Conservation (phyloP, 768 basidiomycete genomes). For the Amanita brunnescens region DNA sequence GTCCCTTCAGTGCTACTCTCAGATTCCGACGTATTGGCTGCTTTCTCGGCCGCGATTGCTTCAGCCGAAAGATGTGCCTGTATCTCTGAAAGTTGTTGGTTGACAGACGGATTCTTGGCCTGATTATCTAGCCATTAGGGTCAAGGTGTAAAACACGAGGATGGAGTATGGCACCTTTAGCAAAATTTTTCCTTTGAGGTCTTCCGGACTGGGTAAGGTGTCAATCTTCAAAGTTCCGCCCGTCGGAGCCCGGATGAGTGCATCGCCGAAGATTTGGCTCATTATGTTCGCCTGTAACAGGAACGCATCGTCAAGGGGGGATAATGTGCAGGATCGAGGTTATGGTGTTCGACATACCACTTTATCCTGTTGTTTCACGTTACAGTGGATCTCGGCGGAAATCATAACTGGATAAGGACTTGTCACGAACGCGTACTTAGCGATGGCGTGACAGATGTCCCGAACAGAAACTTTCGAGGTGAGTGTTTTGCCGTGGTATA, state of each 20-base stretch:
- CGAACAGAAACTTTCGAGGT: constrained; percentile 80
- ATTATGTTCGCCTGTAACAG: constrained; percentile 27
- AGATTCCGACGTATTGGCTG: constrained; percentile 25
- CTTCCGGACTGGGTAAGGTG: constrained; percentile 78
- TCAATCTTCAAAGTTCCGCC: constrained; percentile 39
- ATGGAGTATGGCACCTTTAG: constrained; percentile 52
- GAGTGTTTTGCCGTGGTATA: constrained; percentile 92
- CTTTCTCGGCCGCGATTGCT: background rate
- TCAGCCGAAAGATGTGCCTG: constrained; percentile 1
- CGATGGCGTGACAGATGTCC: constrained; percentile 78
- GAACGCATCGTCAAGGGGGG: background rate
- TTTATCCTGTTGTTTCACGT: constrained; percentile 44
- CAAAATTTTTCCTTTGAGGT: constrained; percentile 70
- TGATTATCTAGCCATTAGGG: constrained; percentile 15
- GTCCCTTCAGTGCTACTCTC: constrained; percentile 14
- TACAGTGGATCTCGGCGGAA: constrained; percentile 93
- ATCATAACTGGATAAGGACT: constrained; percentile 96
- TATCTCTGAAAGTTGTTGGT: constrained; percentile 10
- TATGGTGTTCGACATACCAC: constrained; percentile 17
- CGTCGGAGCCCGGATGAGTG: constrained; percentile 22
- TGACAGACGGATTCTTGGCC: constrained; percentile 71
- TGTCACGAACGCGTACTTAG: constrained; percentile 87
- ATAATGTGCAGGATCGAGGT: background rate
- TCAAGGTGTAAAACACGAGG: background rate
- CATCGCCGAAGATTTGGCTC: constrained; percentile 37